Base-by-base conservation (phyloP, 768 basidiomycete genomes). In the Neoboletus brunneissimus region DNA sequence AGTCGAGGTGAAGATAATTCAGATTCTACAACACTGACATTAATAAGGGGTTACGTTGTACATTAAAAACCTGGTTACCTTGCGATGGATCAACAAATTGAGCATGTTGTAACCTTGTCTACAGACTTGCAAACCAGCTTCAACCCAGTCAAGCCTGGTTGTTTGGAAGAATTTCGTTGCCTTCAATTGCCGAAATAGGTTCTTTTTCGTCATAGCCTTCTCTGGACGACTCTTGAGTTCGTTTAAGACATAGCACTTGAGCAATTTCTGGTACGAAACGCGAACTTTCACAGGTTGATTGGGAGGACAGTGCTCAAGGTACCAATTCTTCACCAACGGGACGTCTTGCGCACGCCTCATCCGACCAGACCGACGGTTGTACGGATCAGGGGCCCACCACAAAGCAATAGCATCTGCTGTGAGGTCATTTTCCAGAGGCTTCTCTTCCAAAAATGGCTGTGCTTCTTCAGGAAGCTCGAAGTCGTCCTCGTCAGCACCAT, bases 141-240 rank as follows among this genome's bases (percentile, higher is more conserved):
- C 97, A 37, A 99, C 96, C 97, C 97, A 99, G 73, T 99, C 97
- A 63, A 99, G 75, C 62, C 83, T 92, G 5, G 97, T 99, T 15
- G 91, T 93, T 79, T 98, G 97, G 87, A 99, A 99, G 77, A 99
- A 99, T 75, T 98, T 98, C 55, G 97, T 99, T n/a, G 91, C 88
- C 75, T 98, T 98, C 55, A 94, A 79, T 68, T 94, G 91, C 43
- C 93, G 82, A 83, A 99, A 98, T 48, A 98, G 70, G 68, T 95
- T 97, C 77, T 96, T 94, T 85, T 96, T 98, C 61, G 91, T 89
- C 91, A 97, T 96, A 9, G 97, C 89, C 74, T 97, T 98, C 73
- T 97, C 94, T 6, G 87, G 81, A 45, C 91, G 81, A 52, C 87
- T 87, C 66, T 91, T 87, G 43, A 99, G 79, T 72, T 95, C 94